These are phyloP conservation scores for Colletotrichum orbiculare DNA, from an alignment of 2,329 filamentous ascomycete genomes.

Conservation along the genomic window DNA sequence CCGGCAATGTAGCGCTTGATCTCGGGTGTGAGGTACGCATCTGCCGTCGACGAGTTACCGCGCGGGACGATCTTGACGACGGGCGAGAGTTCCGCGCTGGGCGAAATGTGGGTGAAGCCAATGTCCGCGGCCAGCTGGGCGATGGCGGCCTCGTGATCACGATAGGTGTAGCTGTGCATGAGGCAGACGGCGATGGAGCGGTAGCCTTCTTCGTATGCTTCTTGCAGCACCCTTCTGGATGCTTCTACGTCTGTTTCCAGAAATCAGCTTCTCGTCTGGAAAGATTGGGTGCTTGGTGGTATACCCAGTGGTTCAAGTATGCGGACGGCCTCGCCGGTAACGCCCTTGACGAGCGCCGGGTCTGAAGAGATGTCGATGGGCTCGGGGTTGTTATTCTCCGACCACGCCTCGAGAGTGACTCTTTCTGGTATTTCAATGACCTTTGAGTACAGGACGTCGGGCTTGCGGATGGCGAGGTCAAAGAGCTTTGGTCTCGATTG, in stretches of 20 bases:
- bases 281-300: background rate
- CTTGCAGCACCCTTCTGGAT: conserved; percentile 66
- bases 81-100: conserved; percentile 60
- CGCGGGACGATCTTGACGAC: conserved; percentile 79
- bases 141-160: conserved; percentile 63
- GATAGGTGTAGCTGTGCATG: conserved; percentile 79
- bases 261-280: rapidly evolving
- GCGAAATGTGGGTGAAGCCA: conserved; percentile 72
- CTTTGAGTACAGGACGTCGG: conserved; percentile 75
- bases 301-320: conserved; percentile 66
- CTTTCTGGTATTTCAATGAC: conserved; percentile 81
- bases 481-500: conserved; percentile 80
- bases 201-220: conserved; percentile 70
- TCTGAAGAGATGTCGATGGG: conserved; percentile 28
- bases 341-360: conserved; percentile 59
- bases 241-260: conserved; percentile 53
- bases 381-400: conserved; percentile 30
- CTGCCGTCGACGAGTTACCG: conserved; percentile 80
- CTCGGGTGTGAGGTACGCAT: conserved; percentile 80
- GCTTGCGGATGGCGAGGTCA: conserved; percentile 75
- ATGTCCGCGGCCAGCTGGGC: conserved; percentile 50
- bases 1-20: conserved; percentile 75
- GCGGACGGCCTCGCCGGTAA: conserved; percentile 76
- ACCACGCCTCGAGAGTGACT: conserved; percentile 71
- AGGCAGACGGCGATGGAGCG: conserved; percentile 76